A percentile compares a stretch with the other conserved stretches of the same genome.
phyloP scores from a whole-genome alignment of 371 early-diverging fungal genomes.

The Actinomucor elegans region DNA sequence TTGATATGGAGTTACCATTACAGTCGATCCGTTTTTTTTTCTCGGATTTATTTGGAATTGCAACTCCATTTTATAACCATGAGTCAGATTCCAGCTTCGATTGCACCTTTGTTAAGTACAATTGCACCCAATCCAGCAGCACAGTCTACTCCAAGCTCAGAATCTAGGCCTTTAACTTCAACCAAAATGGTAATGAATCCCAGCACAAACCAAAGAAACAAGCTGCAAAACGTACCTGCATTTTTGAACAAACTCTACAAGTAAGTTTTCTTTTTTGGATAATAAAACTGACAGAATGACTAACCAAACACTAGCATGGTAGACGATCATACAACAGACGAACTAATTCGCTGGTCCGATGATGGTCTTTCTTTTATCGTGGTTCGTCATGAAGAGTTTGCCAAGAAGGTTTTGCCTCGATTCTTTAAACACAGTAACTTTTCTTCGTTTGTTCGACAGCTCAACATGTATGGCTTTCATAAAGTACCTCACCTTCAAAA shows the following conservation, averaged over 20 bases:
- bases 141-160: background rate
- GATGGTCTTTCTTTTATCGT: slow-evolving; percentile 78
- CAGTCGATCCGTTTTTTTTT: no score
- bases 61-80: slow-evolving; percentile 4
- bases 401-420: slow-evolving; percentile 80
- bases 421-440: slow-evolving; percentile 95
- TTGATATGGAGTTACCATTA: no score
- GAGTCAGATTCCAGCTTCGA: slow-evolving; percentile 20
- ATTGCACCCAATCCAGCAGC: slow-evolving; percentile 15
- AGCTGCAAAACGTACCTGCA: slow-evolving; percentile 73
- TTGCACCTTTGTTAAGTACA: slow-evolving; percentile 15
- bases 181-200: slow-evolving; percentile 25
- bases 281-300: no score
- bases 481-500: slow-evolving; percentile 83
- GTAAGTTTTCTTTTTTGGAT: no score
- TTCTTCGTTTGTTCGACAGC: slow-evolving; percentile 91
- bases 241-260: slow-evolving; percentile 88
- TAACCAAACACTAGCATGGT: slow-evolving; percentile 59
- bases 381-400: slow-evolving; percentile 74
- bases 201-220: slow-evolving; percentile 28
- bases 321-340: slow-evolving; percentile 64
- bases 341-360: slow-evolving; percentile 76
- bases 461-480: slow-evolving; percentile 92
- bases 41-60: background rate
- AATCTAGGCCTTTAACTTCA: background rate